Percentiles rank a stretch among this genome's conserved stretches.
These are phyloP conservation scores for Trichosanthes cucumerina DNA, from an alignment of 306 rosid species.

Conservation along the genomic window DNA sequence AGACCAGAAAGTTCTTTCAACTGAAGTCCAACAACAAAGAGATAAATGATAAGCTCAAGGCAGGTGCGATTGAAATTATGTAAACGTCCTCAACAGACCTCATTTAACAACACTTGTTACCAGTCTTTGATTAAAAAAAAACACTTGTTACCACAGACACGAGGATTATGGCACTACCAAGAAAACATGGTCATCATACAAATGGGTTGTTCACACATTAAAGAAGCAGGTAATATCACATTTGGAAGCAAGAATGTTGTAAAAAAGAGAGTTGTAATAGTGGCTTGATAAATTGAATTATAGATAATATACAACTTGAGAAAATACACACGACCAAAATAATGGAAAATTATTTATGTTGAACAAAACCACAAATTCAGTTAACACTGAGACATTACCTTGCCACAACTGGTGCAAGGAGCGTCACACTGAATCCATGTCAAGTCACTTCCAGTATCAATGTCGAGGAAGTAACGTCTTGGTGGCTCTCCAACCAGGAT, in stretches of 20 bases:
- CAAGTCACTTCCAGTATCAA: slow-evolving; percentile 84
- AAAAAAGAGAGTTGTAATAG: not conserved
- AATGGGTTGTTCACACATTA: not conserved
- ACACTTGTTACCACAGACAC: not conserved
- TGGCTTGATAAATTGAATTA: not conserved
- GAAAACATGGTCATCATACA: not conserved
- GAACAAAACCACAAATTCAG: not conserved
- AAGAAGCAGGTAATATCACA: not conserved
- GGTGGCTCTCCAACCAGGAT: slow-evolving; percentile 64
- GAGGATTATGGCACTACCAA: not conserved
- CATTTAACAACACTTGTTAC: not conserved
- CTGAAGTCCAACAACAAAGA: too few species aligned
- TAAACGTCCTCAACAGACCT: not conserved
- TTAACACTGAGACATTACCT: slow-evolving; percentile 34
- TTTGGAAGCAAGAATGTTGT: not conserved
- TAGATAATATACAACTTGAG: not conserved
- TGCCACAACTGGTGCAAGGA: slow-evolving; percentile 72
- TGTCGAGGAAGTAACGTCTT: slow-evolving; percentile 58
- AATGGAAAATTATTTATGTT: not conserved
- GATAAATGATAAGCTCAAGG: too few species aligned
- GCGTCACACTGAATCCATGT: slow-evolving; percentile 90
- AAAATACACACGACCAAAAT: not conserved
- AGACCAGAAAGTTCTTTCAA: not conserved
- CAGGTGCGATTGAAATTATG: not conserved
- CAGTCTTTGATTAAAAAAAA: too few species aligned